Evolutionary conservation across 78 protist genomes (phyloP), one percentile per base, ranked within the genome.

Genomic region (Polysphondylium violaceum): DNA sequence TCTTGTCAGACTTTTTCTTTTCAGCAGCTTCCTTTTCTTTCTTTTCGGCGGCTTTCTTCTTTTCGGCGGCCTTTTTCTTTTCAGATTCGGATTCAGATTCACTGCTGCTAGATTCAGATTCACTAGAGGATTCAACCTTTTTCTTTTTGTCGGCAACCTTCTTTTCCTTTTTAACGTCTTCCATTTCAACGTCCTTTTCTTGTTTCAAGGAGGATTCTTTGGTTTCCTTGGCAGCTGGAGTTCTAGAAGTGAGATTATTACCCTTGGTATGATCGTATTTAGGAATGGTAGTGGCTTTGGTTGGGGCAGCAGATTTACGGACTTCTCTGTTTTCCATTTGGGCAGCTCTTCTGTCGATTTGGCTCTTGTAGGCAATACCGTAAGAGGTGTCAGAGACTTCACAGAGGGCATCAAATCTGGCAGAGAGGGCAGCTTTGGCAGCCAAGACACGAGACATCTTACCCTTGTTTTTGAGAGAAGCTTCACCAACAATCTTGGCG

Each of bases 361-460:
- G 72, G 11, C 44, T 69, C 41, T 91, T 74, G 75, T 88, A 76
- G 25, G 86, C 85, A 17, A 93, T n/a, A n/a, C 98, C 98, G 43
- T 95, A 81, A n/a, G 71, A n/a, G 16, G 61, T 74, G 41, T 76
- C 88, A 63, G 86, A 86, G 17, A 56, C 64, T 41, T 98, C 99
- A 36, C 97, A 96, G 41, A 99, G 96, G 9, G 99, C 99, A 74
- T 99, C 99, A 68, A 98, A 97, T 38, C 99, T 97, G 64, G 96
- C 92, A 12, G 98, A 71, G 33, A 98, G 93, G 29, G 99, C 87
- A 43, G 98, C 85, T 93, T 98, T 97, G 88, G 98, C 98, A 12
- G 99, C 99, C 33, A 98, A 94, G 23, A 95, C 97, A 44, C 99
- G 95, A 11, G 99, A 94, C 76, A 95, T 88, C 92, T 94, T 97